These are phyloP conservation scores for Apostasia ramifera DNA, from an alignment of 106 monocot genomes.

Conservation along the genomic window DNA sequence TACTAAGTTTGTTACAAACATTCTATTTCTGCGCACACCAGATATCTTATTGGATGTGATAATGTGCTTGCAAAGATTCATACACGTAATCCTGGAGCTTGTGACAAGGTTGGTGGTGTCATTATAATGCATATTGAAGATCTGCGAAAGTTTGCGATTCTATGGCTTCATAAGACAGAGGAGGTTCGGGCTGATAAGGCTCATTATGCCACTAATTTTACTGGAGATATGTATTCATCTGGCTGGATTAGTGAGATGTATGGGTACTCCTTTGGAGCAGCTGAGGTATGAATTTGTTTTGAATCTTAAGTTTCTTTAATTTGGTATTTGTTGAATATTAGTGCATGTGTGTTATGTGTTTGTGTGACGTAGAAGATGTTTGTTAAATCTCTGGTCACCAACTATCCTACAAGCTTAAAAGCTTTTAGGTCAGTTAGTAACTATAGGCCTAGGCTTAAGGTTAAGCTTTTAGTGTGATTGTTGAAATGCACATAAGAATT, in stretches of 20 bases:
- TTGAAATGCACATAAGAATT: no score
- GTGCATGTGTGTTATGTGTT: no score
- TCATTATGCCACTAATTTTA: slow-evolving; percentile 90
- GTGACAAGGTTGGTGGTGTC: slow-evolving; percentile 98
- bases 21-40: slow-evolving; percentile 14
- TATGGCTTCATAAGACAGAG: slow-evolving; percentile 97
- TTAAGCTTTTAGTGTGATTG: no score
- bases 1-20: background rate
- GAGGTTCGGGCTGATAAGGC: slow-evolving; percentile 96
- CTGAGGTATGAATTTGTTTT: slow-evolving; percentile 55
- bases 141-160: slow-evolving; percentile 73
- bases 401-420: no score
- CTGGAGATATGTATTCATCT: slow-evolving; percentile 81
- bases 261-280: slow-evolving; percentile 97
- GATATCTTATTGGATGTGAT: slow-evolving; percentile 97
- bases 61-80: slow-evolving; percentile 84
- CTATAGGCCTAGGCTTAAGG: no score
- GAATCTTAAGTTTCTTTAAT: no score
- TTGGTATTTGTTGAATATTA: no score
- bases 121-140: slow-evolving; percentile 99
- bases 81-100: slow-evolving; percentile 81
- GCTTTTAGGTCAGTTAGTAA: no score
- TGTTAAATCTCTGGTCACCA: no score
- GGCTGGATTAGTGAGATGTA: slow-evolving; percentile 99
- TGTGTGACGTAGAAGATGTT: no score